Evolutionary conservation across 2,329 filamentous ascomycete genomes (phyloP), one percentile per base, ranked within the genome.

Genomic region (Metarhizium robertsii): DNA sequence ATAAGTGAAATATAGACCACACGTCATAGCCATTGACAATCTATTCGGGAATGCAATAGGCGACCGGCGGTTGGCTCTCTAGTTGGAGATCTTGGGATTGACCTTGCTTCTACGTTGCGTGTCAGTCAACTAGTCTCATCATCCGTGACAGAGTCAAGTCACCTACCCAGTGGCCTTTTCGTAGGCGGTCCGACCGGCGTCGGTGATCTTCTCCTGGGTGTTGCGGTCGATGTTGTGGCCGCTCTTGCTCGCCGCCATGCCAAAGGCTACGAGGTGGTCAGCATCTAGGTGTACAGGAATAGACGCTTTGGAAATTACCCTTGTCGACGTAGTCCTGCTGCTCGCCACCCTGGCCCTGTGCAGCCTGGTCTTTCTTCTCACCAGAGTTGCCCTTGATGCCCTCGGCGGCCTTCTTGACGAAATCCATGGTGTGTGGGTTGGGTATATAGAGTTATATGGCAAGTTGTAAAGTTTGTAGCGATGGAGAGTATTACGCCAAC

Each of bases 121-220:
- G 32, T 16, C 42, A 54, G 42, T 34, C 14, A 8, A 11, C 11
- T 34, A 2, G 32, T 16, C 7, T 48, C 20, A 43, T 32, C 40
- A 47, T 38, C 29, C 47, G 29, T 40, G 3, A 6, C 51, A 14
- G 29, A 53, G 2, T 25, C 30, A 30, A 25, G 36, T 30, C 10
- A 58, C 69, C 58, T 62, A 73, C 71, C 71, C 71, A 52, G 71
- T 64, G 2, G 56, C 42, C 64, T 71, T 73, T 60, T 73, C 71
- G 18, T 67, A 73, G 25, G 62, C 55, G 38, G 18, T 42, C 48
- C 71, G 71, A 6, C 61, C 66, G n/a, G 60, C 63, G 52, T 73
- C 71, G 52, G 69, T 71, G 32, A 71, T 67, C 68, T 73, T 73
- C 64, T 73, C 71, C 40, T 70, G 64, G 18, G 67, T 70, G 14